Base-by-base conservation (phyloP, 2,329 filamentous ascomycete species). In the Colletotrichum eleusines region DNA sequence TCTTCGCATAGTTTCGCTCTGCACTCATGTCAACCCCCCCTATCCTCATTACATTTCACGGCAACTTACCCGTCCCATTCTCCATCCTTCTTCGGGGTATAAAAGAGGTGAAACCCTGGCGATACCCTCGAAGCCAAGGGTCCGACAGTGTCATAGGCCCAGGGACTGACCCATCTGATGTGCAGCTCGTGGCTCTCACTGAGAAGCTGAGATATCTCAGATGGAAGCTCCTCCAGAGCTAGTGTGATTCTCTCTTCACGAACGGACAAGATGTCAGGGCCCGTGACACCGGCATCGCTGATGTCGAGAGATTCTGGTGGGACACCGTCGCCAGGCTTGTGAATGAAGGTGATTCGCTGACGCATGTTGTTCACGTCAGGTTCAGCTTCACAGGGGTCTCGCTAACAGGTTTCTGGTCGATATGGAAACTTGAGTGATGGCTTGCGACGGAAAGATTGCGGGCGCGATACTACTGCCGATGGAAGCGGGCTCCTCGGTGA, bases 231-330 rank as follows among this genome's bases (percentile, higher is more conserved):
- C 59, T 90, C 85, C 26, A 94, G 82, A 46, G 87, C 86, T 72
- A 96, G 81, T 0, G 94, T 97, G 74, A 95, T 81, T 71, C 92
- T 89, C 78, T 96, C 93, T 81, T 98, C 93, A 74, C 93, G 91
- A 18, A 90, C 89, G 26, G 92, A 92, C 61, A 88, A 80, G 51
- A 96, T 79, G 40, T 83, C 80, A 0, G 87, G 85, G 2, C 86
- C 87, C 1, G 84, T 84, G 63, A 97, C 81, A 3, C 85, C 84
- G 57, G 84, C 82, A 53, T 84, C 81, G 54, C 83, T 83, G 53
- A 97, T 81, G 16, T 86, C 80, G 62, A 97, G 81, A 55, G 88
- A 83, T 2, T 87, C 82, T 0, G 92, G 91, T 63, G 92, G 88
- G 72, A 95, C 85, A 2, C 86, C 85, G 66, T 88, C 83, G 53